A percentile compares a stretch with the other conserved stretches of the same genome.
phyloP scores from a whole-genome alignment of 169 alveolate genomes.

The Plasmodium blacklocki region DNA sequence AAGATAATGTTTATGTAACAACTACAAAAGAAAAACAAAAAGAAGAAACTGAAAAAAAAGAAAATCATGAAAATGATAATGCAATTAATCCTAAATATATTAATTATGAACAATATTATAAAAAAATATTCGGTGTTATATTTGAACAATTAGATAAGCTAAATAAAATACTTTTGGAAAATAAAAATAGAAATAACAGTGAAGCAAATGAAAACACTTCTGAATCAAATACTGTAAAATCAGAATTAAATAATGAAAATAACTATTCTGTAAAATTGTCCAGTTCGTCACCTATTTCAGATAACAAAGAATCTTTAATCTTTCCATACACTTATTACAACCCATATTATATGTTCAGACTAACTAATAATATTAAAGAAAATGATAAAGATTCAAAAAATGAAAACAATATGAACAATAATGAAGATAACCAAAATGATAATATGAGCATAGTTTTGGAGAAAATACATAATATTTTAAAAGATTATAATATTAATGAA shows the following conservation, averaged over 20 bases:
- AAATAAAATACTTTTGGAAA: not conserved
- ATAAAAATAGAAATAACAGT: not conserved
- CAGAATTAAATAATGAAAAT: not conserved
- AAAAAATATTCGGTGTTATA: no score
- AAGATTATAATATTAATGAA: not conserved
- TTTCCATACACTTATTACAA: constrained; percentile 35
- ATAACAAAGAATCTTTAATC: not conserved
- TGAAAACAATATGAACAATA: not conserved
- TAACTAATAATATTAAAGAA: not conserved
- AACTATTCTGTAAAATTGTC: not conserved
- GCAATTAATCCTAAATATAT: not conserved
- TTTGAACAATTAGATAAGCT: no score
- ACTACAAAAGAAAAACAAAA: not conserved
- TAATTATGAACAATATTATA: no score
- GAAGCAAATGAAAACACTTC: not conserved
- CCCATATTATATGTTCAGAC: constrained; percentile 37
- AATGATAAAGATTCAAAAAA: not conserved
- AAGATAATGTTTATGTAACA: not conserved
- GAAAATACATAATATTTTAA: not conserved
- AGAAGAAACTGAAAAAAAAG: not conserved
- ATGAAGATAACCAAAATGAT: not conserved
- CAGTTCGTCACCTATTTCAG: no score
- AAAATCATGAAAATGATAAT: not conserved
- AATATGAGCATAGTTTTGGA: not conserved
- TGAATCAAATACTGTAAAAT: not conserved